Base-by-base conservation (phyloP, 2,329 filamentous ascomycete genomes). In the Sphaerulina populicola region DNA sequence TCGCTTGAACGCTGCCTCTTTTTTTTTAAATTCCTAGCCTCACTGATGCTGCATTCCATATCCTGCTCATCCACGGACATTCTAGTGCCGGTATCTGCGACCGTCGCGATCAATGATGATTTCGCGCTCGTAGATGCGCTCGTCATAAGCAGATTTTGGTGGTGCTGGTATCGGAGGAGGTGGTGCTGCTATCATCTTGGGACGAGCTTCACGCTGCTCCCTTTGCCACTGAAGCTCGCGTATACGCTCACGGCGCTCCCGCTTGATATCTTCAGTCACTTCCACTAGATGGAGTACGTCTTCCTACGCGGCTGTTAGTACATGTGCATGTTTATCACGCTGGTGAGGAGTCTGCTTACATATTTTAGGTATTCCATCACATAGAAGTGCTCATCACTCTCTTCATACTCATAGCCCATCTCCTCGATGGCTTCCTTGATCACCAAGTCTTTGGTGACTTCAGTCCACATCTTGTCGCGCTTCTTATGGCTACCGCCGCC, bases 381-480 rank as follows among this genome's bases (percentile, higher is more conserved):
- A 69, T 96, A 97, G 70, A 86, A 97, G 70, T 88, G 94, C 56
- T 78, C 80, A 48, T 88, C 85, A 0, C 88, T 93, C 75, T 97
- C 90, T 66, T 96, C 88, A 64, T 83, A 97, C 54, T 87, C 82
- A 69, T 95, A 97, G 2, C 88, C 88, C 64, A 83, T 72, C 62
- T 85, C 77, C 60, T 94, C 84, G 57, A 97, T 86, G 14, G 93
- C 93, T 66, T 96, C 89, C 47, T 85, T 82, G 52, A 84, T 77
- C 12, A 97, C 88, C 33, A 97, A 72, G 60, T 95, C 90, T 71
- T 94, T 95, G 41, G 91, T 94, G 61, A 98, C 88, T 70, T 97
- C 93, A 0, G 93, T 98, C 91, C 91, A 97, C 74, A 94, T 86
- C 54, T 74, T 72, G 57, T 70, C 72, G 8, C 56, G 57, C 52